These are phyloP conservation scores for Pseudocercospora macadamiae DNA, from an alignment of 2,329 filamentous ascomycete species.

Conservation along the genomic window DNA sequence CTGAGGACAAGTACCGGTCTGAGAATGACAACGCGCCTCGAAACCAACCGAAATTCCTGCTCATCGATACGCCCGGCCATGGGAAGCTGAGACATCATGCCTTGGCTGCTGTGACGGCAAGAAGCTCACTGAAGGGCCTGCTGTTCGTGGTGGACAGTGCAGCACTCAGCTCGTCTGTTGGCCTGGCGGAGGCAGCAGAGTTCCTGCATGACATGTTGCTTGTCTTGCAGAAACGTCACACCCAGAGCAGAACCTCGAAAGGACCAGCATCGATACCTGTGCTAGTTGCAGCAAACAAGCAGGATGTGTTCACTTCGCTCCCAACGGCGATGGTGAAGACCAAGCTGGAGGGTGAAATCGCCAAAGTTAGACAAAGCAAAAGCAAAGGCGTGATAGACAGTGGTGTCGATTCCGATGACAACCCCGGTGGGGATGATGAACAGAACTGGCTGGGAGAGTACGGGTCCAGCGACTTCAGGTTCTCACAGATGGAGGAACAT, in stretches of 20 bases:
- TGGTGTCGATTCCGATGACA: constrained; percentile 69
- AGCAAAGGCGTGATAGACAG: constrained; percentile 83
- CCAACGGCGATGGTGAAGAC: constrained; percentile 75
- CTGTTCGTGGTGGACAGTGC: constrained; percentile 86
- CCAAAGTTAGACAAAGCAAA: constrained; percentile 73
- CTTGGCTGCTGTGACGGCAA: constrained; percentile 49
- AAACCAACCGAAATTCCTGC: constrained; percentile 68
- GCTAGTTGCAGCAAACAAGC: constrained; percentile 89
- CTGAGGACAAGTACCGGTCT: constrained; percentile 67
- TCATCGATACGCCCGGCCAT: constrained; percentile 92
- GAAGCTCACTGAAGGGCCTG: constrained; percentile 65
- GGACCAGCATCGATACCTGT: constrained; percentile 67
- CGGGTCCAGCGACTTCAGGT: constrained; percentile 75
- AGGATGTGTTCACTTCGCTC: constrained; percentile 90
- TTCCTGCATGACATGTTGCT: constrained; percentile 93
- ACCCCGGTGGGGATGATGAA: constrained; percentile 70
- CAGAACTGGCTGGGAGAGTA: constrained; percentile 78
- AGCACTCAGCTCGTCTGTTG: constrained; percentile 41
- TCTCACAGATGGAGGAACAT: constrained; percentile 80
- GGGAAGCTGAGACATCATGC: constrained; percentile 83
- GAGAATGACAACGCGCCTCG: constrained; percentile 63
- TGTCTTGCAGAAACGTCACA: constrained; percentile 65
- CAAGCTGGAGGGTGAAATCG: constrained; percentile 78
- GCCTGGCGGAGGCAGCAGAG: constrained; percentile 71
- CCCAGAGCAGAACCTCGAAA: constrained; percentile 59